Conservation (phyloP, 75 land plant species). For the Sequoia sempervirens region DNA sequence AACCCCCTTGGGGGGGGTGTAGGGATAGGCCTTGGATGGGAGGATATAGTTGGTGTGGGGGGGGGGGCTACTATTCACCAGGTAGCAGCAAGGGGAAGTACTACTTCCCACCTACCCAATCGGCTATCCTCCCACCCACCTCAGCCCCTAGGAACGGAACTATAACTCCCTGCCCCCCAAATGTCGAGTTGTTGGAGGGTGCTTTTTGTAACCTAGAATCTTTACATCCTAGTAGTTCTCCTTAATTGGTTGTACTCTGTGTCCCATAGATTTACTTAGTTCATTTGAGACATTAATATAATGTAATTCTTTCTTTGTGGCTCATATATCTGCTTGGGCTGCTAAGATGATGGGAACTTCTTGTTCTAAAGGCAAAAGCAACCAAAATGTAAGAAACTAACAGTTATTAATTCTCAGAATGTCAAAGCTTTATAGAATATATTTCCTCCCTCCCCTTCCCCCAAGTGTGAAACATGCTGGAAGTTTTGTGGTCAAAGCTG, state of each 20-base stretch:
- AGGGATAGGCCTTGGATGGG: too few species aligned
- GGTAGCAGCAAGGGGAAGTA: too few species aligned
- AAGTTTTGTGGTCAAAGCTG: not conserved
- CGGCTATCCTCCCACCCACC: too few species aligned
- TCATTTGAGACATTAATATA: not conserved
- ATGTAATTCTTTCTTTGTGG: not conserved
- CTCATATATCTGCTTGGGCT: not conserved
- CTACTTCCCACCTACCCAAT: too few species aligned
- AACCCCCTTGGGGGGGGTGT: too few species aligned
- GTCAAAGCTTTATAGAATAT: not conserved
- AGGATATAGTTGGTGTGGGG: too few species aligned
- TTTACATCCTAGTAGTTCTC: not conserved
- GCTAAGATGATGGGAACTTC: not conserved
- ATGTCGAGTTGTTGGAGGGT: too few species aligned
- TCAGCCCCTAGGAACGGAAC: too few species aligned
- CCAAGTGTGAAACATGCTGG: not conserved
- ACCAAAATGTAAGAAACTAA: not conserved
- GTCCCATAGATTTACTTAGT: not conserved
- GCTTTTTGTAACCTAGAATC: not conserved
- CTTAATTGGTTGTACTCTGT: not conserved
- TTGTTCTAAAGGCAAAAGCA: not conserved
- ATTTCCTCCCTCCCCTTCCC: not conserved
- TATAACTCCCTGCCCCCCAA: too few species aligned
- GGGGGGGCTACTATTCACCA: too few species aligned
- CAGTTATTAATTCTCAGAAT: not conserved